These are phyloP conservation scores for Hibiscus syriacus DNA, from an alignment of 345 rosid species.

Conservation along the genomic window DNA sequence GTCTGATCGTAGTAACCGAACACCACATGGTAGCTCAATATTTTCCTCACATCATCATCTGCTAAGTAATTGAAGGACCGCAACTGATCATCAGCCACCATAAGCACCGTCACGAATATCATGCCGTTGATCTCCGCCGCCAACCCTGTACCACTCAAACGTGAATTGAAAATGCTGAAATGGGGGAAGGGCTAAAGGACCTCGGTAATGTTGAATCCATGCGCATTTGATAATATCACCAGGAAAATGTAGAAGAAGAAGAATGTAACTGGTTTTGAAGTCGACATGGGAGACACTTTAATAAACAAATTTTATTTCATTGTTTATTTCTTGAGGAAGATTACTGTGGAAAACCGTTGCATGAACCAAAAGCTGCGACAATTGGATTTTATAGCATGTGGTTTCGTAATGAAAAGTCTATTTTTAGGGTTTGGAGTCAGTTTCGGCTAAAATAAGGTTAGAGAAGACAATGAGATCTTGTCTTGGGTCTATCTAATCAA, in stretches of 20 bases:
- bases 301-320: too few relatives aligned
- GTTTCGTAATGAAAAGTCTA: too few relatives aligned
- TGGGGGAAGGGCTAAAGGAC: neutral
- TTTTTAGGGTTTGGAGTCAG: too few relatives aligned
- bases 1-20: too few relatives aligned
- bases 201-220: neutral
- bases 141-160: neutral
- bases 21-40: too few relatives aligned
- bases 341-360: too few relatives aligned
- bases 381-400: too few relatives aligned
- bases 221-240: neutral
- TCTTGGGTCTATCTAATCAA: too few relatives aligned
- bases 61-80: neutral
- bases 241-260: neutral
- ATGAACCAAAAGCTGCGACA: too few relatives aligned
- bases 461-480: too few relatives aligned
- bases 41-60: neutral
- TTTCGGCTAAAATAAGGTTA: too few relatives aligned
- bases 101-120: neutral
- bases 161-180: neutral
- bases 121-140: neutral
- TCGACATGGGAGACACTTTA: neutral
- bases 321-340: too few relatives aligned
- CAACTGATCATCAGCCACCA: neutral
- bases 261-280: neutral